Conservation (phyloP, 768 basidiomycete species). For the Chlorophyllum brunneum region DNA sequence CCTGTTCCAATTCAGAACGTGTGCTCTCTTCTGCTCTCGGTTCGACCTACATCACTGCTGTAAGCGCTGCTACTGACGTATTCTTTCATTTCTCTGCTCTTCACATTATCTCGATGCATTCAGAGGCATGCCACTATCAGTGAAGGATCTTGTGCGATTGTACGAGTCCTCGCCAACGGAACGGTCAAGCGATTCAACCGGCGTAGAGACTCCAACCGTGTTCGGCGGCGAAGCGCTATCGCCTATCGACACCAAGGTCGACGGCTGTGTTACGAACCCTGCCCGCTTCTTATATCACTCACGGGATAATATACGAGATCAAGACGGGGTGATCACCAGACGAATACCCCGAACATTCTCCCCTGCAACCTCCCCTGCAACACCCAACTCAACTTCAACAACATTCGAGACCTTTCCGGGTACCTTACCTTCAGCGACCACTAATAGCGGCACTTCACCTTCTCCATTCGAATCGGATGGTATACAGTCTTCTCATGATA, state of each 20-base stretch:
- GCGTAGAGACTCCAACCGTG: neutral
- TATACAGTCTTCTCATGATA: neutral
- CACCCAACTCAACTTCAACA: neutral
- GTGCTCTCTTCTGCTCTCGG: neutral
- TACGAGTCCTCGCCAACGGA: constrained; percentile 23
- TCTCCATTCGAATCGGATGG: neutral
- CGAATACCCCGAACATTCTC: neutral
- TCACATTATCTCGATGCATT: constrained; percentile 12
- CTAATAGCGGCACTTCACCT: neutral
- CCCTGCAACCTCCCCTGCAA: neutral
- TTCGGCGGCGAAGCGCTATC: constrained; percentile 1
- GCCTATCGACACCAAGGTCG: neutral
- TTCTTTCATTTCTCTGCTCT: neutral
- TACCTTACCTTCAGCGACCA: neutral
- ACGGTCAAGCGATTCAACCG: neutral
- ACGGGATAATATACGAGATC: neutral
- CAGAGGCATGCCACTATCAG: constrained; percentile 22
- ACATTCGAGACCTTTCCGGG: neutral
- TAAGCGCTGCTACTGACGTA: neutral
- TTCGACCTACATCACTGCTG: neutral
- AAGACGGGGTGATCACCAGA: neutral
- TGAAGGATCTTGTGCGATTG: constrained; percentile 30
- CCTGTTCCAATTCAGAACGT: too few species aligned
- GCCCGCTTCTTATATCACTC: constrained; percentile 23
- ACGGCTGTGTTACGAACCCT: constrained; percentile 16